Base-by-base conservation (phyloP, 768 basidiomycete species). In the Tricholoma hemisulphureum region DNA sequence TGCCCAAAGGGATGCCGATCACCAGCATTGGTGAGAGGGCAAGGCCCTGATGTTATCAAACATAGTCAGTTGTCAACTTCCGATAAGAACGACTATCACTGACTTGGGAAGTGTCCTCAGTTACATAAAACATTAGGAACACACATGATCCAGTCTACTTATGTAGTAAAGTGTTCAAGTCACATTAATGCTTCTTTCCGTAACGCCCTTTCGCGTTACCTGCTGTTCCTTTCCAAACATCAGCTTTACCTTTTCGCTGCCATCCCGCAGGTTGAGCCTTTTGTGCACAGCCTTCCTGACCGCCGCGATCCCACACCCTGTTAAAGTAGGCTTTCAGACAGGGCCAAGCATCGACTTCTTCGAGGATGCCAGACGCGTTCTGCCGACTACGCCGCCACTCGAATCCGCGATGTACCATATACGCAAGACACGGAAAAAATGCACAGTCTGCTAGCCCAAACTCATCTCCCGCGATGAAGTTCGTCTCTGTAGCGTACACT, bases 361-460 rank as follows among this genome's bases (percentile, higher is more conserved):
- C 52, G 23, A 51, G 41, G 21, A 29, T 32, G 18, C 16, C 53
- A 13, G 20, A 56, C n/a, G 18, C 14, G 46, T 43, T 57, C 26
- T 16, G 10, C 10, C 23, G 39, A 21, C n/a, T 49, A 16, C 59
- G 43, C 11, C 49, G 48, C 64, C 62, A 69, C 21, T 65, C 63
- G 20, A 71, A 69, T 6, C 67, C 65, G 29, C 70, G 63, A 57
- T 66, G 65, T 14, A 73, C 61, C 63, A 69, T 67, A 50, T 67
- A 70, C 1, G 63, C 70, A 13, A 71, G 57, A 20, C 69, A 61
- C 3, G 68, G 67, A 35, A 61, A 71, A 29, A 69, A 69, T 4
- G 68, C 71, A 54, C 66, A 71, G 57, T 66, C 65, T 3, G 66
- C 64, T 2, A 71, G 57, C 5, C 62, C 61, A 41, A 73, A 73